Base-by-base conservation (phyloP, 1,284 basidiomycete species). In the Ustilago xerochloae region DNA sequence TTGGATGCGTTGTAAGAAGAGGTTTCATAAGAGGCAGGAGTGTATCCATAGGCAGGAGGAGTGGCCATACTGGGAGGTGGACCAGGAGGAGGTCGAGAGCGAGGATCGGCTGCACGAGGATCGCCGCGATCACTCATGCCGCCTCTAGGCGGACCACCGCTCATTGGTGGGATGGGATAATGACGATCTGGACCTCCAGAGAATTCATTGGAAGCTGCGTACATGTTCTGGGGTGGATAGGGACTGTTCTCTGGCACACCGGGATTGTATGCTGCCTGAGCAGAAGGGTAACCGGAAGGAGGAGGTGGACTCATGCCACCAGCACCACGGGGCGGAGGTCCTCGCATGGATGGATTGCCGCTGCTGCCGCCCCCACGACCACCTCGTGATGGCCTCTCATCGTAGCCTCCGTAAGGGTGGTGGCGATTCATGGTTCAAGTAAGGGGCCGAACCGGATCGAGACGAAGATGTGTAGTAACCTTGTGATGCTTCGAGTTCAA, bases 341-440 rank as follows among this genome's bases (percentile, higher is more conserved):
- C 70, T 15, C 60, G 63, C 45, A 54, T 46, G 28, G 58, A 15
- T 32, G 61, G 55, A 36, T 64, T 51, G 24, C 56, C 64, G 45
- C 80, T 39, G 33, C 62, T 51, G 24, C 56, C 64, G 45, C 80
- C 43, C 29, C 70, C 63, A 53, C 75, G 65, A 50, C 74, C 66
- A 60, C 78, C 47, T 49, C 78, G 52, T 60, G 68, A 13, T 30
- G 78, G 57, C 71, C 81, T 57, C 60, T 86, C 87, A 70, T 93
- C 91, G 88, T 90, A 92, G 82, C 88, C 88, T 75, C 87, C 89
- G 85, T 93, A 94, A 26, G 92, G 90, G 88, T 93, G 92, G 86
- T 93, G 92, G 78, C 92, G 91, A 86, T 91, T 92, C 91, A 93
- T 92, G 75, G 55, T 59, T 69, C 65, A 67, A 56, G 33, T 26